These are phyloP conservation scores for Pseudogymnoascus sp. DNA, from an alignment of 2,329 filamentous ascomycete species.

Conservation along the genomic window DNA sequence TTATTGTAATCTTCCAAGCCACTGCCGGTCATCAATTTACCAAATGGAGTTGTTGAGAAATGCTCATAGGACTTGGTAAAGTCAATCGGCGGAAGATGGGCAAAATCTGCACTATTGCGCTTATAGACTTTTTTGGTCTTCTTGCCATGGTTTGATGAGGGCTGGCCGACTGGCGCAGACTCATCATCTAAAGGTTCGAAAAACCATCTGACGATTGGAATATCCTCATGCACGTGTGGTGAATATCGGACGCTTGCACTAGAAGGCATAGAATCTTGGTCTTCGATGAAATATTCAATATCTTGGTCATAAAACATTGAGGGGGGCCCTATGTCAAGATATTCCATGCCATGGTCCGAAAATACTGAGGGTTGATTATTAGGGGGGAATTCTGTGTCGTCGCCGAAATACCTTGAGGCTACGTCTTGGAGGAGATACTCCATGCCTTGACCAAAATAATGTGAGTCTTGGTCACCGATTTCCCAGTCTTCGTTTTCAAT, in stretches of 20 bases:
- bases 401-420: neutral
- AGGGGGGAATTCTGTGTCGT: neutral
- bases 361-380: neutral
- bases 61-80: neutral
- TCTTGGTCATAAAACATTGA: neutral
- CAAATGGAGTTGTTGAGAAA: neutral
- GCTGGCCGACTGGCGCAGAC: neutral
- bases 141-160: neutral
- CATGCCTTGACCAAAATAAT: neutral
- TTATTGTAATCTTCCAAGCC: neutral
- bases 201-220: neutral
- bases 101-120: neutral
- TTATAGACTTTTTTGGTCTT: neutral
- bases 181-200: neutral
- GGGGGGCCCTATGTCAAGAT: no score
- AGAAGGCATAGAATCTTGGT: neutral
- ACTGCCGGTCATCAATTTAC: neutral
- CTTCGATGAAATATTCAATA: neutral
- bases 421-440: neutral
- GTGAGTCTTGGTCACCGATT: neutral
- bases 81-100: neutral
- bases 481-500: neutral
- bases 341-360: neutral
- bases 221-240: neutral
- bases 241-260: neutral